These are phyloP conservation scores for Candida hungchunana DNA, from an alignment of 805 yeast genomes.

Conservation along the genomic window DNA sequence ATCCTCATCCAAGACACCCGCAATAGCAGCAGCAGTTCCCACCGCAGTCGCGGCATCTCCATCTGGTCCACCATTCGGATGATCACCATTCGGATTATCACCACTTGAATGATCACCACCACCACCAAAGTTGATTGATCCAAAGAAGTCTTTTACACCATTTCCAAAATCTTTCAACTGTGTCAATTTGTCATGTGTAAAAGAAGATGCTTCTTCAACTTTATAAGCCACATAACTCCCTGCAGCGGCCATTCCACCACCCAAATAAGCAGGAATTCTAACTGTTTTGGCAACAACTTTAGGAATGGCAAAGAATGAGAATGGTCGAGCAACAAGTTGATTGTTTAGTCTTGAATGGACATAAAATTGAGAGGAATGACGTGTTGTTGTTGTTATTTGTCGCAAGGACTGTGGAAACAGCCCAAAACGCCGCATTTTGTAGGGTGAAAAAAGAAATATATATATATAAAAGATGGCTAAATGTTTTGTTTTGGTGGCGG, in stretches of 20 bases:
- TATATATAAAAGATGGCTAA: too few relatives aligned
- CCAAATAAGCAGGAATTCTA: conserved; percentile 74
- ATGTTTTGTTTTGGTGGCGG: too few relatives aligned
- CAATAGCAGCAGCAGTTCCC: conserved; percentile 54
- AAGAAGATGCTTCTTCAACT: conserved; percentile 78
- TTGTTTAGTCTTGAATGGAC: too few relatives aligned
- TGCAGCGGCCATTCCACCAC: conserved; percentile 91
- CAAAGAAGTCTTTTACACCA: conserved; percentile 40
- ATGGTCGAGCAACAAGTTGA: too few relatives aligned
- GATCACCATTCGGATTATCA: conserved; percentile 19
- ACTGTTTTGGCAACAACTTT: conserved; percentile 51
- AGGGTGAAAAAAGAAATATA: too few relatives aligned
- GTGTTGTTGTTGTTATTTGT: too few relatives aligned
- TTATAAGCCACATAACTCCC: conserved; percentile 91
- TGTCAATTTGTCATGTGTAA: conserved; percentile 61
- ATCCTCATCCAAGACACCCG: conserved; percentile 41
- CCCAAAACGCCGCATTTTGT: too few relatives aligned
- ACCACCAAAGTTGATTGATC: conserved; percentile 24
- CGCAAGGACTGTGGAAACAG: too few relatives aligned
- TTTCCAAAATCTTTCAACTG: conserved; percentile 60
- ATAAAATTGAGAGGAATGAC: too few relatives aligned
- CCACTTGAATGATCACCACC: conserved; percentile 19
- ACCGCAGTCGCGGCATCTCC: conserved; percentile 47
- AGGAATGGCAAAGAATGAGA: conserved; percentile 36
- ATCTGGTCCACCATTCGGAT: conserved; percentile 28